These are phyloP conservation scores for Herpetomonas samuelpessoai DNA, from an alignment of 208 protist species.

Conservation along the genomic window DNA sequence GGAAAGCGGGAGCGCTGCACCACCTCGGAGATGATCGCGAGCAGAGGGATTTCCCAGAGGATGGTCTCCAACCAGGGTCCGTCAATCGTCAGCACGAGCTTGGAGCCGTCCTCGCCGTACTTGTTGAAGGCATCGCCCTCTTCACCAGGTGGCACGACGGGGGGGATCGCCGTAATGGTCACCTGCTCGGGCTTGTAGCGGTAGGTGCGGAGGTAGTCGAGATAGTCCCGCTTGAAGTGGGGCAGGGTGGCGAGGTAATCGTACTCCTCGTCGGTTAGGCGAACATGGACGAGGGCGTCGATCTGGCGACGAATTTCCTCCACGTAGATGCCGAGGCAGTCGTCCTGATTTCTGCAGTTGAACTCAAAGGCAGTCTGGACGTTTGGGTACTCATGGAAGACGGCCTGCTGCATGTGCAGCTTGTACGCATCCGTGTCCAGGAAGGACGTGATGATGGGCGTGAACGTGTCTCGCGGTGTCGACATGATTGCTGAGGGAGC, in stretches of 20 bases:
- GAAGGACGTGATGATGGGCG: conserved; percentile 77
- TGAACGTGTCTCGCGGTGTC: conserved; percentile 5
- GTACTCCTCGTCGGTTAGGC: conserved; percentile 64
- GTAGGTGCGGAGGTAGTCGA: conserved; percentile 75
- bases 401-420: conserved; percentile 89
- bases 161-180: conserved; percentile 36
- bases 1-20: conserved; percentile 56
- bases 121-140: not conserved
- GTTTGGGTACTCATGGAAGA: conserved; percentile 64
- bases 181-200: conserved; percentile 82
- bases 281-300: conserved; percentile 35
- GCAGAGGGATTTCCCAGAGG: conserved; percentile 84
- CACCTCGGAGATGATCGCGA: conserved; percentile 82
- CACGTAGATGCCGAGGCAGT: conserved; percentile 67
- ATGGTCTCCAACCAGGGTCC: conserved; percentile 88
- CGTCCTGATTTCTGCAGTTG: conserved; percentile 68
- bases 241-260: conserved; percentile 63
- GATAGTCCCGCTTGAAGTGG: conserved; percentile 73
- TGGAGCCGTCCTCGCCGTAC: conserved; percentile 38
- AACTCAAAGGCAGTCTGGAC: conserved; percentile 66
- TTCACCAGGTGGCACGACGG: conserved; percentile 11
- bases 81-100: conserved; percentile 59
- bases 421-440: conserved; percentile 91
- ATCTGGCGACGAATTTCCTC: conserved; percentile 59
- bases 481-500: too few species aligned